Percentiles rank a stretch among this genome's conserved stretches.
These are phyloP conservation scores for Cordyceps cicadae DNA, from an alignment of 2,329 filamentous ascomycete species.

Conservation along the genomic window DNA sequence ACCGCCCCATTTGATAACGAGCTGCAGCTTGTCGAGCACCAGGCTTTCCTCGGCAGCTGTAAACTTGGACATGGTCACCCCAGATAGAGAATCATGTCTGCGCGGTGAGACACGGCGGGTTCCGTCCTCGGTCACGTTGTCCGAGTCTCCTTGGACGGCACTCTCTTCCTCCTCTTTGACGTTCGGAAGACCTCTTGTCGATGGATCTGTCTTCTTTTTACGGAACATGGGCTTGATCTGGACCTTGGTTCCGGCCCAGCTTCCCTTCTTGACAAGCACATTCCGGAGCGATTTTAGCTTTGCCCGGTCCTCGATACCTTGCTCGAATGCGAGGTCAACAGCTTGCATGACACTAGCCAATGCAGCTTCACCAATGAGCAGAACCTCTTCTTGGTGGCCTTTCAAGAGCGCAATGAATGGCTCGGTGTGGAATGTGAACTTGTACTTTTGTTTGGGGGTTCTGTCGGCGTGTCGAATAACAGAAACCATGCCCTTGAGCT, in stretches of 20 bases:
- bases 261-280: conserved; percentile 84
- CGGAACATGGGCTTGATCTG: conserved; percentile 99
- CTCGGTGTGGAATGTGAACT: conserved; percentile 95
- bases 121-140: conserved; percentile 9
- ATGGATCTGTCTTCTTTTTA: conserved; percentile 66
- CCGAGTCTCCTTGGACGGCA: conserved; percentile 17
- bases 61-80: conserved; percentile 85
- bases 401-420: conserved; percentile 93
- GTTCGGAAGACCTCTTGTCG: conserved; percentile 27
- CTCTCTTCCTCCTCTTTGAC: conserved; percentile 23
- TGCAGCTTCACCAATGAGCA: conserved; percentile 86
- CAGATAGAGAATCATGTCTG: conserved; percentile 77
- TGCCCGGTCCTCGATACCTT: conserved; percentile 72
- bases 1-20: conserved; percentile 98
- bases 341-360: conserved; percentile 82
- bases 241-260: conserved; percentile 92
- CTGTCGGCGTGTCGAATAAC: conserved; percentile 95
- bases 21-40: conserved; percentile 87
- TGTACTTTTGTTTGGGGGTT: conserved; percentile 98
- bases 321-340: conserved; percentile 69
- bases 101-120: conserved; percentile 34
- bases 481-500: conserved; percentile 92
- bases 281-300: conserved; percentile 84
- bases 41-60: conserved; percentile 89
- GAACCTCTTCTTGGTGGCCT: conserved; percentile 91